Evolutionary conservation across 352 stramenopile species (phyloP).

Genomic region (Plasmopara viticola): DNA sequence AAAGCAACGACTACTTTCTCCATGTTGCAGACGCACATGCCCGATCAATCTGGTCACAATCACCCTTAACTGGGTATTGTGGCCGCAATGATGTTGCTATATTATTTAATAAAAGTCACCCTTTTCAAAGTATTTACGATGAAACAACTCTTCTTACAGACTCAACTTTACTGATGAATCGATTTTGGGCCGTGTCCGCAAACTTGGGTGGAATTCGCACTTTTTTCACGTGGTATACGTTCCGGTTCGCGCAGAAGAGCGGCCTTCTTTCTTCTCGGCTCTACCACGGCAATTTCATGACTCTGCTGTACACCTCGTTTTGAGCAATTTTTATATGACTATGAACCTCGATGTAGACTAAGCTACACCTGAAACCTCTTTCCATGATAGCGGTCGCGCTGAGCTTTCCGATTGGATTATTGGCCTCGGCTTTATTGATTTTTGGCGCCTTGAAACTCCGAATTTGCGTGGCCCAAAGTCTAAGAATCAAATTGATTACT

Average conservation of each 20-base stretch:
- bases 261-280: background rate
- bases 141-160: background rate
- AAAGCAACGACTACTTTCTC: background rate
- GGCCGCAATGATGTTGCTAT: background rate
- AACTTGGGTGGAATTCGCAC: background rate
- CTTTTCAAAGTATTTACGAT: background rate
- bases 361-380: background rate
- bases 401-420: background rate
- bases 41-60: background rate
- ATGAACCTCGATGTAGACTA: background rate
- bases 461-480: background rate
- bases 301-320: background rate
- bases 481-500: background rate
- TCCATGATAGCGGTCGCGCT: background rate
- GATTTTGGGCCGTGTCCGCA: background rate
- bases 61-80: background rate
- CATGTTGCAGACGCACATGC: background rate
- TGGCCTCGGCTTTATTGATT: background rate
- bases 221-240: background rate
- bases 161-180: background rate
- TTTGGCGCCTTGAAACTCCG: conserved; percentile 1
- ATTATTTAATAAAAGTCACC: background rate
- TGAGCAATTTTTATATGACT: background rate
- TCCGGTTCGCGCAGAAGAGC: background rate
- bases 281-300: background rate